Percentiles rank a stretch among this genome's conserved stretches.
phyloP scores from a whole-genome alignment of 2,329 filamentous ascomycete species.

The Celoporthe dispersa region DNA sequence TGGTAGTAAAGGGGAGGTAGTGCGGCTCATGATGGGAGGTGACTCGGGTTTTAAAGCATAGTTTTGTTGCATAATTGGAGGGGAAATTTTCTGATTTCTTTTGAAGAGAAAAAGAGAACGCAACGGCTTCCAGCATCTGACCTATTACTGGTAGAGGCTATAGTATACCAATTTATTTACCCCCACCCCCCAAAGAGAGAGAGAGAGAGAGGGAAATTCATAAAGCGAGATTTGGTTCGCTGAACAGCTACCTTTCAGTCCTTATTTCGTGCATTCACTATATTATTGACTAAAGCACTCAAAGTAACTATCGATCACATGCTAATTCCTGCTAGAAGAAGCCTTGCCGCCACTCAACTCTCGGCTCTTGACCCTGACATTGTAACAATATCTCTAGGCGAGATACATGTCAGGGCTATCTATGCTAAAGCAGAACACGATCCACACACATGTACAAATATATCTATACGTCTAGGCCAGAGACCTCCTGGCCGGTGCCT shows the following conservation, averaged over 20 bases:
- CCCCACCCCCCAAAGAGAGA: background rate
- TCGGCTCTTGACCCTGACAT: background rate
- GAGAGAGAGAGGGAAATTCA: background rate
- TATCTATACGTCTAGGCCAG: background rate
- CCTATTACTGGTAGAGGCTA: background rate
- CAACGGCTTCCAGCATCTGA: background rate
- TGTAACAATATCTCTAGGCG: background rate
- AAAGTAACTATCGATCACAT: background rate
- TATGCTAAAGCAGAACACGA: background rate
- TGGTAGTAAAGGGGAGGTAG: background rate
- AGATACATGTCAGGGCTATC: background rate
- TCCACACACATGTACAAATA: background rate
- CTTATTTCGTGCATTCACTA: background rate
- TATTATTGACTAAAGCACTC: background rate
- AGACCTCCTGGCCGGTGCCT: slow-evolving; percentile 46
- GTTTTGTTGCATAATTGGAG: background rate
- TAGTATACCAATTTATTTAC: slow-evolving; percentile 2
- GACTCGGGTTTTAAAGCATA: background rate
- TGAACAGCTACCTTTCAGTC: background rate
- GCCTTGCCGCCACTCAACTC: background rate
- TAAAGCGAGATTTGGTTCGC: background rate
- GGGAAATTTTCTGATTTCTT: background rate
- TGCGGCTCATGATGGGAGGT: background rate
- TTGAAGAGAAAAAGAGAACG: background rate
- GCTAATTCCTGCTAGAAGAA: background rate